Base-by-base conservation (phyloP, 169 alveolate species). In the Cryptosporidium tyzzeri region DNA sequence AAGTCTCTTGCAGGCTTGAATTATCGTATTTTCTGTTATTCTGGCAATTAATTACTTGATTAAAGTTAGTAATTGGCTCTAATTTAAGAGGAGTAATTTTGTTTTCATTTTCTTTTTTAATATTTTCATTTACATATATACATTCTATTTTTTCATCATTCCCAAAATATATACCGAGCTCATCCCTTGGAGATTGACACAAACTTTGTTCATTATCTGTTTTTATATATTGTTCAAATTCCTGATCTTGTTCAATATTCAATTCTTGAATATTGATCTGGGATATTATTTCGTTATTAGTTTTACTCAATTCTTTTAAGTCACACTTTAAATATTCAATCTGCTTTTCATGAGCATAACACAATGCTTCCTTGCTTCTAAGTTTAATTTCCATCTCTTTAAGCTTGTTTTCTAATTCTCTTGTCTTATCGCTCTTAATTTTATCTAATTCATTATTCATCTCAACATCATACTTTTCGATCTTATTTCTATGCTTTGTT, bases 381-480 rank as follows among this genome's bases (percentile, higher is more conserved):
- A 80, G 68, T 53, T 80, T 65, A 2, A 31, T 21, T 33, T 61
- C 80, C 23, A 67, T 80, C 26, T 80, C 89, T 21, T 31, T 80
- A 10, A 80, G 68, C 33, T 26, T 80, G 2, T 26, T 39, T 31
- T 80, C 89, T n/a, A 80, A 41, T 21, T 61, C 62, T 18, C 51
- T 80, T 9, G 21, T 31, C 50, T 53, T 37, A 14, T 80, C 89
- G 9, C 45, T 62, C 29, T 67, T 67, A n/a, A 62, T 44, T 16
- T 31, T n/a, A 26, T 80, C 69, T n/a, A 80, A 48, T 33, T 80
- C 89, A 44, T 33, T 65, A 50, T 80, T 80, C 31, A 80, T 50
- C 9, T 80, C 74, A 21, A 29, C 33, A 62, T 80, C 89, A 35
- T 80, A 80, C 62, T 44, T 80, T 37, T 80, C 89, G 26, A 80